These are phyloP conservation scores for Saccharomycodes ludwigii DNA, from an alignment of 805 yeast genomes.

Conservation along the genomic window DNA sequence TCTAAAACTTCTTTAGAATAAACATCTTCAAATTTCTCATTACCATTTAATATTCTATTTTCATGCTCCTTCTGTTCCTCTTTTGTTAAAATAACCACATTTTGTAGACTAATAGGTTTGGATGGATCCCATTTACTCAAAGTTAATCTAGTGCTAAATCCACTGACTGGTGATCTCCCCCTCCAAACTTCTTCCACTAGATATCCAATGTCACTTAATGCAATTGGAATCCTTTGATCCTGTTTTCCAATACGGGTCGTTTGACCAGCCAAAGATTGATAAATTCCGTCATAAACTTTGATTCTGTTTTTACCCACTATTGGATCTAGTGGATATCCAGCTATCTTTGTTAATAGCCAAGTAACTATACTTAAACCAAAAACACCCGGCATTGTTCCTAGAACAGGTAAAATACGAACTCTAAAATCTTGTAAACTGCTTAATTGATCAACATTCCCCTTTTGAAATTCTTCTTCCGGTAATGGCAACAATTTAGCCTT, in stretches of 20 bases:
- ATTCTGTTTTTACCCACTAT: conserved; percentile 81
- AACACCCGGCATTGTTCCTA: conserved; percentile 95
- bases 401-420: conserved; percentile 87
- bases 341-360: conserved; percentile 59
- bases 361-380: conserved; percentile 89
- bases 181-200: conserved; percentile 84
- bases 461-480: conserved; percentile 65
- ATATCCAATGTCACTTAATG: conserved; percentile 64
- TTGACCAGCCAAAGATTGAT: conserved; percentile 80
- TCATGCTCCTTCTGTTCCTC: conserved; percentile 82
- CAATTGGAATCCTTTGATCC: conserved; percentile 66
- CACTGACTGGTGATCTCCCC: conserved; percentile 82
- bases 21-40: conserved; percentile 48
- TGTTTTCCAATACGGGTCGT: conserved; percentile 61
- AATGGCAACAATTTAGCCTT: conserved; percentile 83
- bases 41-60: conserved; percentile 55
- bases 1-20: conserved; percentile 49
- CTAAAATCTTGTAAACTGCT: conserved; percentile 83
- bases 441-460: conserved; percentile 77
- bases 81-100: conserved; percentile 77
- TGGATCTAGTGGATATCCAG: conserved; percentile 87
- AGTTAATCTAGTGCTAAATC: conserved; percentile 67
- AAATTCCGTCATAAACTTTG: conserved; percentile 72
- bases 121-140: conserved; percentile 77
- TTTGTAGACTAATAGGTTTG: conserved; percentile 54